These are phyloP conservation scores for Dichotomopilus funicola DNA, from an alignment of 2,329 filamentous ascomycete genomes.

Conservation along the genomic window DNA sequence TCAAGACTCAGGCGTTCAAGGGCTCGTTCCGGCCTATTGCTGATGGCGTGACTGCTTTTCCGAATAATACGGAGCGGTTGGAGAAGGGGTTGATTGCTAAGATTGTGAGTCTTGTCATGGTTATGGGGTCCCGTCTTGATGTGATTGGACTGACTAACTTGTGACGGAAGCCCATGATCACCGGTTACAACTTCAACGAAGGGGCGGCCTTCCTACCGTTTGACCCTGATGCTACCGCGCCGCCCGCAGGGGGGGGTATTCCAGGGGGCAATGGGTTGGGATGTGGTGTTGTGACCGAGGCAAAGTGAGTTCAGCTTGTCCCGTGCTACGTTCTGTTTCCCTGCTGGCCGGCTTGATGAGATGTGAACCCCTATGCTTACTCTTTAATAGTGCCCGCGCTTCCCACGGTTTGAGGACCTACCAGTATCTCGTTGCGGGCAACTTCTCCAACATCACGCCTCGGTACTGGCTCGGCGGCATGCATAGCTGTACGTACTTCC, in stretches of 20 bases:
- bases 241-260: background rate
- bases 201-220: conserved; percentile 1
- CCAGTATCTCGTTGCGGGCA: background rate
- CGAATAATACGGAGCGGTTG: background rate
- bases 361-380: background rate
- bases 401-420: background rate
- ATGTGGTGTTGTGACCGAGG: background rate
- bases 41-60: background rate
- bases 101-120: background rate
- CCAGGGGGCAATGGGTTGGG: background rate
- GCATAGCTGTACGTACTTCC: background rate
- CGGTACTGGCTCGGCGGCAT: conserved; percentile 6
- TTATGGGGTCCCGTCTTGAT: background rate
- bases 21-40: background rate
- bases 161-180: background rate
- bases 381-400: background rate
- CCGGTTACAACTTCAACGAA: conserved; percentile 1
- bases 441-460: conserved; percentile 5
- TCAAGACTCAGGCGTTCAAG: background rate
- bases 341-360: background rate
- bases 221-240: background rate
- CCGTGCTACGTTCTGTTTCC: background rate
- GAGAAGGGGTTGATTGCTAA: conserved; percentile 1
- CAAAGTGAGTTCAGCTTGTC: background rate
- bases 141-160: background rate